These are phyloP conservation scores for Zizania latifolia DNA, from an alignment of 176 grass and related monocot genomes.

Conservation along the genomic window DNA sequence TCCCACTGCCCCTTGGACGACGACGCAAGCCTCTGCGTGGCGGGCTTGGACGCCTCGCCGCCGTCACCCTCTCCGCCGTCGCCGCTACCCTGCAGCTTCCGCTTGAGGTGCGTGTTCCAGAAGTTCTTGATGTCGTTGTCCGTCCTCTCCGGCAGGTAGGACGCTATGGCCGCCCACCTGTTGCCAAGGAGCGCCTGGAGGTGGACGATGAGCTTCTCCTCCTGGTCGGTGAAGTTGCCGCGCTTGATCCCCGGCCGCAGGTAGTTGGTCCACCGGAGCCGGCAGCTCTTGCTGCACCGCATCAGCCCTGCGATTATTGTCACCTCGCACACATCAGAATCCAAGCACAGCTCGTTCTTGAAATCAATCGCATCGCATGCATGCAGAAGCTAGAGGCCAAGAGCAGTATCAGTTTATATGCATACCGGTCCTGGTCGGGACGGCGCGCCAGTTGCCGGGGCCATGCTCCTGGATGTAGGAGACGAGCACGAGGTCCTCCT, in stretches of 20 bases:
- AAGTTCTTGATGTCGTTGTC: slow-evolving; percentile 99
- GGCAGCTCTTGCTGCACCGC: slow-evolving; percentile 90
- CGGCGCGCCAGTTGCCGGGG: slow-evolving; percentile 68
- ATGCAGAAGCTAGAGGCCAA: no score
- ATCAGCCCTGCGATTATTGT: slow-evolving; percentile 47
- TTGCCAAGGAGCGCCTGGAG: slow-evolving; percentile 87
- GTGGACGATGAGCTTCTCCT: slow-evolving; percentile 95
- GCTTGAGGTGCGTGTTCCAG: slow-evolving; percentile 98
- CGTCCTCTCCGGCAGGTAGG: slow-evolving; percentile 85
- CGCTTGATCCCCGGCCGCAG: slow-evolving; percentile 85
- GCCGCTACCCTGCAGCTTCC: slow-evolving; percentile 56
- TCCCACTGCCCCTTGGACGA: slow-evolving; percentile 83
- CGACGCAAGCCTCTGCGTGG: slow-evolving; percentile 20
- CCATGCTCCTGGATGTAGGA: slow-evolving; percentile 89
- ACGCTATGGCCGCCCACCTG: slow-evolving; percentile 89
- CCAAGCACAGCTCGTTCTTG: no score
- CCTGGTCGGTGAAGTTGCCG: slow-evolving; percentile 77
- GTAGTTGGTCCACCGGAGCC: slow-evolving; percentile 89
- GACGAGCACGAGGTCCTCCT: slow-evolving; percentile 90
- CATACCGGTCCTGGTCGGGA: slow-evolving; percentile 58
- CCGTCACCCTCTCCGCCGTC: not conserved
- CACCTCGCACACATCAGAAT: not conserved
- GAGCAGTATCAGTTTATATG: no score
- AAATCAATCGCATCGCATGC: no score
- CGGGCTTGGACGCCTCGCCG: not conserved